Evolutionary conservation across 2,329 filamentous ascomycete species (phyloP), one percentile per base, ranked within the genome.

Genomic region (Cryphonectria radicalis): DNA sequence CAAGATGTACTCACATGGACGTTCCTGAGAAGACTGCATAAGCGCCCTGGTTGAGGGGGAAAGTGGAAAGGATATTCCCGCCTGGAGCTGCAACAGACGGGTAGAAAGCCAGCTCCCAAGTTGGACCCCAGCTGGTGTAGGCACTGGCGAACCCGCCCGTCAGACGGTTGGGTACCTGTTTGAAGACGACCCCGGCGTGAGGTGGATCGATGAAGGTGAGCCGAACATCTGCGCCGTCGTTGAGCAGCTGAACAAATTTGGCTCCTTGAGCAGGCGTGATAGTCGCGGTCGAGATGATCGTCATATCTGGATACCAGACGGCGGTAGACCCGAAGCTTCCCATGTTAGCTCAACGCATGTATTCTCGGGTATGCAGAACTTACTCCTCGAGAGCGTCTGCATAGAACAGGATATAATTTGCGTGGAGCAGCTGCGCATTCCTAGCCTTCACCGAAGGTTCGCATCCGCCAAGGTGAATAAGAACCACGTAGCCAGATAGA

Each of bases 121-220:
- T 88, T 6, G 88, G 88, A 17, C 88, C 88, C 88, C 88, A 90
- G 6, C 84, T 85, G 43, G 85, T 87, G 76, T 81, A 89, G 3
- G 76, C 77, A 74, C 84, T 88, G 50, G 86, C 77, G 43, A 82
- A 85, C 17, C 88, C 88, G 2, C 85, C 87, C 0, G 83, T 85
- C 0, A 75, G 66, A 4, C 75, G 77, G 75, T 87, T 86, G 40
- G 69, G 46, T 25, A 74, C 67, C n/a, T 78, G 66, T 46, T 37
- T 25, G 17, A 42, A 50, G 2, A 57, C 42, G 17, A n/a, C 10
- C 0, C 17, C 50, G 22, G 71, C 63, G 3, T 25, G 10, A 37
- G 7, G 10, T 32, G 69, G 72, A 10, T 75, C 71, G 1, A 67
- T 68, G 1, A 80, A 59, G 13, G 74, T 70, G 8, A 79, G 63